Percentiles rank a stretch among this genome's conserved stretches.
These are phyloP conservation scores for Penicillium hordei DNA, from an alignment of 2,329 filamentous ascomycete genomes.

Conservation along the genomic window DNA sequence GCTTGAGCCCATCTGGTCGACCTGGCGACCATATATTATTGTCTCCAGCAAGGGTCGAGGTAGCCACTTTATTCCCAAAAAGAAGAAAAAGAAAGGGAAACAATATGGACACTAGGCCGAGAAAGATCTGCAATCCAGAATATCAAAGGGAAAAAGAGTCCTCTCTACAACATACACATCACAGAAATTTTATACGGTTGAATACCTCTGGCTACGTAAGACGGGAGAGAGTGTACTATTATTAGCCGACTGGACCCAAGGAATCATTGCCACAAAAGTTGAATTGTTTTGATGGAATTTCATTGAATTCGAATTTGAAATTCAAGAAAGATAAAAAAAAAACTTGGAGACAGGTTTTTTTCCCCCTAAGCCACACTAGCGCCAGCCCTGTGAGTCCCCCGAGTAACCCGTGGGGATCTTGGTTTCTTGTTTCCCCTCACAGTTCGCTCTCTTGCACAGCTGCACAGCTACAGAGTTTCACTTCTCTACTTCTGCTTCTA, in stretches of 20 bases:
- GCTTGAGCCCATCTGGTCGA: constrained; percentile 2
- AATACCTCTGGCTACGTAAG: neutral
- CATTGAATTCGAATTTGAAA: too few species aligned
- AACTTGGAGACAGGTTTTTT: neutral
- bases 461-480: neutral
- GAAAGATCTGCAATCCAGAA: neutral
- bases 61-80: neutral
- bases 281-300: neutral
- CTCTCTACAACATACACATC: neutral
- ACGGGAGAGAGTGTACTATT: neutral
- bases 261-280: neutral
- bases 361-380: constrained; percentile 10
- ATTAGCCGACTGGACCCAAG: constrained; percentile 1
- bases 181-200: neutral
- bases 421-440: neutral
- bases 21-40: constrained; percentile 6
- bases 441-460: neutral
- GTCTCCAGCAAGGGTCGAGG: constrained; percentile 1
- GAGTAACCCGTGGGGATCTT: constrained; percentile 7
- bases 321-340: neutral
- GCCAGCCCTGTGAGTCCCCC: constrained; percentile 11
- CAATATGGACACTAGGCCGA: neutral
- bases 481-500: neutral
- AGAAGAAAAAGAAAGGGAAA: neutral
- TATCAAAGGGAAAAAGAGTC: neutral